Base-by-base conservation (phyloP, 2,329 filamentous ascomycete genomes). In the Zymoseptoria ardabiliae region DNA sequence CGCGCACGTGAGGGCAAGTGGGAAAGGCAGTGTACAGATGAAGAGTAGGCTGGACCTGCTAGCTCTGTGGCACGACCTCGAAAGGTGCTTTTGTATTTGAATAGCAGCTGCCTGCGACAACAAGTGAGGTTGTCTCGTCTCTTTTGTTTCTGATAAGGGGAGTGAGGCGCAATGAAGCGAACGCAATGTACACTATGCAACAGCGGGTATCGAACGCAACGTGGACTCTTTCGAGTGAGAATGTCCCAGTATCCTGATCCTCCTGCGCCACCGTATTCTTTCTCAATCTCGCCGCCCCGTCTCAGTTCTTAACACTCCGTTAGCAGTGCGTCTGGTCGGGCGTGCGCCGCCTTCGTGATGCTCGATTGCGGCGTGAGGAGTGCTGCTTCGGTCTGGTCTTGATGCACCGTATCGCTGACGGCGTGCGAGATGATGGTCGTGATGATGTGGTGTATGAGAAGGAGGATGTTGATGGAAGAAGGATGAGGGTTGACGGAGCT, bases 41-140 rank as follows among this genome's bases (percentile, higher is more conserved):
- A 65, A 63, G 59, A 66, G 63, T 57, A 65, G 63, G 61, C 61
- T 35, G 22, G 55, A 59, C 61, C 59, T 58, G 57, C 63, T 66
- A 59, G 63, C 61, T 64, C 66, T 65, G 58, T 60, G 64, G 62
- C 66, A 68, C 66, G 60, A 69, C 65, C 66, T 59, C 61, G 53
- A 55, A 62, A 64, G 64, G 64, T 58, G 60, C 58, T 60, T 64
- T 69, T 67, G 61, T 66, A 68, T 70, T 70, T 53, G 56, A 68
- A 68, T 65, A 66, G 63, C 62, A 65, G 65, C 65, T 69, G 65
- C 65, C 64, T 69, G 66, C 54, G 62, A 69, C 67, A 68, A 57
- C 55, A 56, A 50, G 41, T n/a, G 58, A 54, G 45, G 50, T 53
- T 45, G 35, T 45, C 56, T 56, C 53, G 53, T 56, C 58, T 60